Base-by-base conservation (phyloP, 371 early-diverging fungal genomes). In the Mucor lusitanicus region DNA sequence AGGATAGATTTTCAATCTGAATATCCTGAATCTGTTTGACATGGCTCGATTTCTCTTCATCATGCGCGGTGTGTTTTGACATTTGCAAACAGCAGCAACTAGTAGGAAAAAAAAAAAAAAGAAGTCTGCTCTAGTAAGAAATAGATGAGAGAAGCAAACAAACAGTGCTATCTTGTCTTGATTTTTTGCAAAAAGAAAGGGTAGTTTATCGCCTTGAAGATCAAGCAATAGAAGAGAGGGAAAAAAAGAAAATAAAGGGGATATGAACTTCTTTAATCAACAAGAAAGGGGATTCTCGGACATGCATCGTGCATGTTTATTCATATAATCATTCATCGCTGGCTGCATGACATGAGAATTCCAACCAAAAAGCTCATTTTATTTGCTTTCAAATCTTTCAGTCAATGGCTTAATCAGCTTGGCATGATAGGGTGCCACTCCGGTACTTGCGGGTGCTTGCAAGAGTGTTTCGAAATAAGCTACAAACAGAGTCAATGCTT, bases 391-490 rank as follows among this genome's bases (percentile, higher is more conserved):
- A 46, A 33, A 64, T 19, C 21, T 32, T 46, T 67, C 67, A 27
- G 80, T 80, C 46, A 83, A 65, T 11, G 83, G 83, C 40, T 75
- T 73, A 35, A 83, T 80, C 37, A 75, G 74, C 39, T 75, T 67
- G 19, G 48, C 69, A 57, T 78, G 75, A 48, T 83, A 83, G 1
- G 73, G 40, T 7, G 80, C 71, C 8, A 73, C 69, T 23, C 74
- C 76, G 19, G 71, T 70, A 33, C 72, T 75, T 9, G 55, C 67
- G n/a, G 80, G 77, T 12, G 76, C 74, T 48, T 70, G 62, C 3
- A 80, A 70, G 28, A 80, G 46, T 3, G 80, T 78, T 8, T 83
- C 79, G 54, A 83, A 75, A 39, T 83, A 83, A n/a, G 72, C 83
- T 80, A 65, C 21, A 39, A 3, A 32, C 0, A 53, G 42, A 48